Percentiles rank a stretch among this genome's conserved stretches.
These are phyloP conservation scores for Wilhelminamyces savonicus DNA, from an alignment of 805 yeast genomes.

Conservation along the genomic window DNA sequence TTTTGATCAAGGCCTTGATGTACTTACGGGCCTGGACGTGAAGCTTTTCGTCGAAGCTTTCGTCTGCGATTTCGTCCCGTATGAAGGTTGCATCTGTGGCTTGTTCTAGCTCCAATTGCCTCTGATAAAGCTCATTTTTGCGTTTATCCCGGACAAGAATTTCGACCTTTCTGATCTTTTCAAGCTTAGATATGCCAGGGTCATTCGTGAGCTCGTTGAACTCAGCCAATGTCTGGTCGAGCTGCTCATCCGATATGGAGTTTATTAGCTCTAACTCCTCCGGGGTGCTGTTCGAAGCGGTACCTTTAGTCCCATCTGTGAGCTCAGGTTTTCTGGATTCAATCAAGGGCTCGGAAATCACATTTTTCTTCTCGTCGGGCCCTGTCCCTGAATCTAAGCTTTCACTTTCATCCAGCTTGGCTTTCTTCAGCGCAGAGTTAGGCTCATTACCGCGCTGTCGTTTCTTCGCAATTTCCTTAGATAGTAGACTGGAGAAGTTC, in stretches of 20 bases:
- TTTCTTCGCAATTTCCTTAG: slow-evolving; percentile 44
- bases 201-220: slow-evolving; percentile 10
- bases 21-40: slow-evolving; percentile 41
- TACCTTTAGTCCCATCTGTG: slow-evolving; percentile 2
- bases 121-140: slow-evolving; percentile 14
- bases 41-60: slow-evolving; percentile 20
- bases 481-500: slow-evolving; percentile 44
- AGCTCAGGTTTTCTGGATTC: neutral
- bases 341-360: slow-evolving; percentile 1
- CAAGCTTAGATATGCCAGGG: slow-evolving; percentile 8
- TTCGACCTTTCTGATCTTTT: slow-evolving; percentile 13
- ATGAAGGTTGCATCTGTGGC: slow-evolving; percentile 5
- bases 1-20: slow-evolving; percentile 36
- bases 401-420: slow-evolving; percentile 2
- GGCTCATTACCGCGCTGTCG: slow-evolving; percentile 14
- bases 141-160: slow-evolving; percentile 9
- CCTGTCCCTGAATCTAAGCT: slow-evolving; percentile 12
- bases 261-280: slow-evolving; percentile 6
- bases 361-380: slow-evolving; percentile 2
- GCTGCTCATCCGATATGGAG: slow-evolving; percentile 18
- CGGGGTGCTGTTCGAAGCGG: slow-evolving; percentile 1
- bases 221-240: slow-evolving; percentile 11
- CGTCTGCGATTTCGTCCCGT: slow-evolving; percentile 26
- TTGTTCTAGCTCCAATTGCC: slow-evolving; percentile 22
- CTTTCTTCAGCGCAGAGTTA: slow-evolving; percentile 4